Evolutionary conservation across 768 basidiomycete genomes (phyloP).

Genomic region (Amanita subjunquillea): DNA sequence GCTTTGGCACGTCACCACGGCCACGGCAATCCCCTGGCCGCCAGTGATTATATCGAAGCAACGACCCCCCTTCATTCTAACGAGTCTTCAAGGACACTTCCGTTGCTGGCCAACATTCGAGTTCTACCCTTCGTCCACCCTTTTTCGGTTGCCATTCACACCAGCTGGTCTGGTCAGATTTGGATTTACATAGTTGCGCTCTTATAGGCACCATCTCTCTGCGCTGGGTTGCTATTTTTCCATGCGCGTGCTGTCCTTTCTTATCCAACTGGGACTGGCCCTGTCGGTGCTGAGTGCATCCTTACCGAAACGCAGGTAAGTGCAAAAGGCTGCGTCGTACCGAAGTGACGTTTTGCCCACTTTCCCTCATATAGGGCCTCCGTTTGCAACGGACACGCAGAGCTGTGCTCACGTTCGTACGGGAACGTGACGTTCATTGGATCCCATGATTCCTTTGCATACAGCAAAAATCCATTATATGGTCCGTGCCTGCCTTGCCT

Average conservation of each 20-base stretch:
- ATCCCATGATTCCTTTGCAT: slow-evolving; percentile 49
- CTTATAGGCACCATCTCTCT: background rate
- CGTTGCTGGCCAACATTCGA: background rate
- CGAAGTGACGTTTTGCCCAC: background rate
- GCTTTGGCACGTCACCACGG: too few species aligned
- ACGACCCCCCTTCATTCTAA: background rate
- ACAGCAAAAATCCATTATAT: slow-evolving; percentile 33
- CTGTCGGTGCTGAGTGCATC: background rate
- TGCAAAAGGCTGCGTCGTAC: background rate
- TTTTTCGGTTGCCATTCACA: background rate
- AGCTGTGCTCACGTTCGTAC: slow-evolving; percentile 49
- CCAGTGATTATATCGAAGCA: background rate
- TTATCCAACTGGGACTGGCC: background rate
- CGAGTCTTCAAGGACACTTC: background rate
- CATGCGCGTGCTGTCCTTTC: background rate
- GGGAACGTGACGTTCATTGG: slow-evolving; percentile 38
- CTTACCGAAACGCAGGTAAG: background rate
- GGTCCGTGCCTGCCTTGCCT: slow-evolving; percentile 20
- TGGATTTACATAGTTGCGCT: background rate
- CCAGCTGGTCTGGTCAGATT: background rate
- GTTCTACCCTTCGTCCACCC: background rate
- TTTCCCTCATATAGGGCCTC: slow-evolving; percentile 21
- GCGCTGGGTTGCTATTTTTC: background rate
- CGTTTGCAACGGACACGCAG: slow-evolving; percentile 57
- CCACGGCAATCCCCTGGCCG: background rate